phyloP scores from a whole-genome alignment of 495 filamentous ascomycete genomes.

The Niebla homalea region DNA sequence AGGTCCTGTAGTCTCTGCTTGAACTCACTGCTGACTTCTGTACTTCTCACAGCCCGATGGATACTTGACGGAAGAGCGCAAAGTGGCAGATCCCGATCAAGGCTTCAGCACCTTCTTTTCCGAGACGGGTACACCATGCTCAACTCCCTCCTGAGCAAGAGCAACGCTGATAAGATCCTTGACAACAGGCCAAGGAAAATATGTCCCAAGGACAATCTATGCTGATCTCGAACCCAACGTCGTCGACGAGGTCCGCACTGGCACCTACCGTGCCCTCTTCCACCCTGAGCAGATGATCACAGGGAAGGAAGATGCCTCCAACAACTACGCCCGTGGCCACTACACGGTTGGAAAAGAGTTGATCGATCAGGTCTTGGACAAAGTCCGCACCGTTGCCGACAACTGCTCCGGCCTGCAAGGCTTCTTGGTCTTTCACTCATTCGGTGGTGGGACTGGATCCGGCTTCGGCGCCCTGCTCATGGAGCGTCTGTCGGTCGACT shows the following conservation, averaged over 20 bases:
- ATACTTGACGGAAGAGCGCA: constrained; percentile 96
- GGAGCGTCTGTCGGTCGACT: constrained; percentile 95
- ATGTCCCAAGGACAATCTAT: constrained; percentile 98
- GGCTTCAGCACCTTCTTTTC: constrained; percentile 99
- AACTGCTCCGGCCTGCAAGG: constrained; percentile 95
- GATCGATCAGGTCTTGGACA: constrained; percentile 92
- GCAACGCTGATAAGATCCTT: constrained; percentile 6
- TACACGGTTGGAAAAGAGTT: constrained; percentile 99
- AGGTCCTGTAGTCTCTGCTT: constrained; percentile 15
- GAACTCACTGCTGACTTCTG: constrained; percentile 29
- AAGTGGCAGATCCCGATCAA: constrained; percentile 79
- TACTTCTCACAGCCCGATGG: constrained; percentile 68
- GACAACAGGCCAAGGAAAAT: constrained; percentile 84
- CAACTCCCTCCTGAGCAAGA: constrained; percentile 3
- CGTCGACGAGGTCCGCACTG: constrained; percentile 97
- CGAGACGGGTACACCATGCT: constrained; percentile 75
- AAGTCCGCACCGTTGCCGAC: constrained; percentile 89
- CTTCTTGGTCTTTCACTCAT: constrained; percentile 99
- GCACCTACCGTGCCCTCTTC: constrained; percentile 89
- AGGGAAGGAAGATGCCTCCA: constrained; percentile 98
- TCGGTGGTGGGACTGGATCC: constrained; percentile 96
- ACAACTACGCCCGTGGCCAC: constrained; percentile 98
- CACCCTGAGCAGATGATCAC: constrained; percentile 99
- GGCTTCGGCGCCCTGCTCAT: constrained; percentile 96
- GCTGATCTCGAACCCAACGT: constrained; percentile 99